Base-by-base conservation (phyloP, 1,139 yeast genomes). In the Komagataea norvegica region DNA sequence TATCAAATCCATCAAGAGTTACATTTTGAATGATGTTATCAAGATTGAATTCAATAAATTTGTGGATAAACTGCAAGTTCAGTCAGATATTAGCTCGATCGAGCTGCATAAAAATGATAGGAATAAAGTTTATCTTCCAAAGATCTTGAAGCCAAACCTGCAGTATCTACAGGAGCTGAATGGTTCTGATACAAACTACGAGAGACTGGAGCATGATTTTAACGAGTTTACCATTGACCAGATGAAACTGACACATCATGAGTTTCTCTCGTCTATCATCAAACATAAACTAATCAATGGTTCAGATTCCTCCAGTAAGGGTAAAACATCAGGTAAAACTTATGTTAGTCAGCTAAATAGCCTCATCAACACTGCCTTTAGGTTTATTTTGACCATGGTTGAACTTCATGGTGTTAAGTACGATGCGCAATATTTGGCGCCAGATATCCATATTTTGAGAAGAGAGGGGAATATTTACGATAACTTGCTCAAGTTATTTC, bases 1-100 rank as follows among this genome's bases (percentile, higher is more conserved):
- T 43, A 54, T 77, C 32, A 64, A 65, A 32, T 58, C 64, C 1
- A 47, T 78, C 8, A 59, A 66, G 23, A 60, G 60, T 19, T 75
- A 67, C 45, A 61, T 77, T 15, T 63, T 73, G 17, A 63, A 58
- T 45, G 77, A 75, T 40, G 60, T 77, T 14, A 67, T 77, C 26
- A 77, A 74, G 29, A 52, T 54, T n/a, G 67, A 62, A 37, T 74
- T 62, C 41, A 43, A 59, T 3, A 49, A 52, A 15, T 54, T 68
- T 24, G 29, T 56, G 42, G 38, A 15, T 4, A 22, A 37, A n/a
- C 14, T 40, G 21, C 20, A 25, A n/a, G 25, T 21, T 29, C 20
- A 15, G 15, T 21, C 31, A 8, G 20, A 21, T 3, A 18, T 3
- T 6, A 25, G 18, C 8, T 6, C 31, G 1, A n/a, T 18, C 10